Percentiles rank a stretch among this genome's conserved stretches.
Conservation (phyloP, 2,329 filamentous ascomycete species). For the Sclerotinia nivalis region DNA sequence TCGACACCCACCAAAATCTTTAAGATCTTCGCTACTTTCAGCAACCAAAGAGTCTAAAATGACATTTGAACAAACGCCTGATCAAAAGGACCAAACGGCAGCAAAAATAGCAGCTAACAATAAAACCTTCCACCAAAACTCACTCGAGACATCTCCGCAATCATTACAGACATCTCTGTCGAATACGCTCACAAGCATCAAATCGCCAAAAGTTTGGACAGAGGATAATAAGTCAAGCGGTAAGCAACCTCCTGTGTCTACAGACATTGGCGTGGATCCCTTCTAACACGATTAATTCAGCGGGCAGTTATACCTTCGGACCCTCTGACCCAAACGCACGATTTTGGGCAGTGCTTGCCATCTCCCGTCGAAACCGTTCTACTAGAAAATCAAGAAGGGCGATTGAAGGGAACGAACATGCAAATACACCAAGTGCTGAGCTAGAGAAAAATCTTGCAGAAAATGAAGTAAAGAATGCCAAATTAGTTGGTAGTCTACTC, state of each 20-base stretch:
- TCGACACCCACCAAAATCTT: not conserved
- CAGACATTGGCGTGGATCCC: rapidly evolving
- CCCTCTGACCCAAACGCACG: not conserved
- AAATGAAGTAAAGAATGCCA: no score
- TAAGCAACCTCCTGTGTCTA: no score
- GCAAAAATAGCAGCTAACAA: not conserved
- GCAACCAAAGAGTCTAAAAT: not conserved
- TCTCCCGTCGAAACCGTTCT: not conserved
- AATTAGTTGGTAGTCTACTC: not conserved
- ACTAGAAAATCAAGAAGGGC: not conserved
- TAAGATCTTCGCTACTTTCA: rapidly evolving
- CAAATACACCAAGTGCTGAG: not conserved
- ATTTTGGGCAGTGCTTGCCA: not conserved
- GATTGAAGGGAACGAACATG: rapidly evolving
- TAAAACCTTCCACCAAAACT: not conserved
- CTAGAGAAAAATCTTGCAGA: rapidly evolving
- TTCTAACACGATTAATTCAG: not conserved
- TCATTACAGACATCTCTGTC: not conserved
- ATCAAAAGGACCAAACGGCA: not conserved
- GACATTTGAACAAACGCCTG: no score
- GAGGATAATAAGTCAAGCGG: not conserved
- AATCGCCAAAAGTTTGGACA: not conserved
- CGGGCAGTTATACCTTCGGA: not conserved
- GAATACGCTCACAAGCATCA: rapidly evolving
- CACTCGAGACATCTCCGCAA: not conserved